Conservation (phyloP, 2,329 filamentous ascomycete species). For the Penicillium sp. region DNA sequence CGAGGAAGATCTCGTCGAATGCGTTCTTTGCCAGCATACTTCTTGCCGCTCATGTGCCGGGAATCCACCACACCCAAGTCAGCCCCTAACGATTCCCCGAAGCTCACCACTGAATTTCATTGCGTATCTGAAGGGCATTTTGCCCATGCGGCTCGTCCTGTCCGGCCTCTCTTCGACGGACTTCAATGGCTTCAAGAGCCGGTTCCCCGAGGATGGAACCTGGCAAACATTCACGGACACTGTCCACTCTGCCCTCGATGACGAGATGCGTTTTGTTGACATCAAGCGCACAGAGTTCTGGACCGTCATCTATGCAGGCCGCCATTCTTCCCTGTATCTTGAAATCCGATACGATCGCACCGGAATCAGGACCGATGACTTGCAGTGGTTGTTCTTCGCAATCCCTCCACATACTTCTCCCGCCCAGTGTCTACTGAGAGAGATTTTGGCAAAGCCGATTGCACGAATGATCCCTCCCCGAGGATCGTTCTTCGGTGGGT, state of each 20-base stretch:
- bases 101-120: conserved; percentile 47
- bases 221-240: conserved; percentile 37
- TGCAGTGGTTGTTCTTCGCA: conserved; percentile 51
- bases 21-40: conserved; percentile 54
- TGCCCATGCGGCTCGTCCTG: conserved; percentile 45
- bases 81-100: conserved; percentile 29
- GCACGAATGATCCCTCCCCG: conserved; percentile 45
- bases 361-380: conserved; percentile 18
- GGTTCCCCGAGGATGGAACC: conserved; percentile 16
- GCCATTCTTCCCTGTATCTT: conserved; percentile 25
- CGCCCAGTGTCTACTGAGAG: conserved; percentile 41
- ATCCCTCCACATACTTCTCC: conserved; percentile 41
- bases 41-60: conserved; percentile 54
- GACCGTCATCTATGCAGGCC: conserved; percentile 32
- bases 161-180: conserved; percentile 26
- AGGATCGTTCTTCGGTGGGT: conserved; percentile 36
- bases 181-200: conserved; percentile 22
- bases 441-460: conserved; percentile 47
- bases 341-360: too few species aligned
- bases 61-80: conserved; percentile 53
- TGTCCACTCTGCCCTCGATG: conserved; percentile 25
- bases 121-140: conserved; percentile 37
- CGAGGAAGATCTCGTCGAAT: conserved; percentile 46
- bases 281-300: conserved; percentile 33
- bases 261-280: conserved; percentile 31